phyloP scores from a whole-genome alignment of 768 basidiomycete genomes.

The Hygrocybe coccinea region DNA sequence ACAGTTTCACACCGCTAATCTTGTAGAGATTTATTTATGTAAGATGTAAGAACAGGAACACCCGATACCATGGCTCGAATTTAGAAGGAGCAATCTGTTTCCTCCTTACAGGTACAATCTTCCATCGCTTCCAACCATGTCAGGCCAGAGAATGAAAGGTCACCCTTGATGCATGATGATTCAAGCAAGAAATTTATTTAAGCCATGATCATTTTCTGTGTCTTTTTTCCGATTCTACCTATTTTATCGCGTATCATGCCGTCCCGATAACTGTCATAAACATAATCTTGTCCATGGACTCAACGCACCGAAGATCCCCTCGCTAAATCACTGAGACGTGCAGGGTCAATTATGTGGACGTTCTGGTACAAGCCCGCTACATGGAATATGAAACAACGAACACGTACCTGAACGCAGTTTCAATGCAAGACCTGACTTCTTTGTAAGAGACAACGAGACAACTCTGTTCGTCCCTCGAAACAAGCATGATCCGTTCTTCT shows the following conservation, averaged over 20 bases:
- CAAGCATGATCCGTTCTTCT: constrained; percentile 92
- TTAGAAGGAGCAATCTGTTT: too few relatives aligned
- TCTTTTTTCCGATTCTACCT: constrained; percentile 49
- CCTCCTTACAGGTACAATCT: too few relatives aligned
- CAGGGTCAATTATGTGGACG: constrained; percentile 1
- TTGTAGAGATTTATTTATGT: too few relatives aligned
- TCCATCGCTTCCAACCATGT: too few relatives aligned
- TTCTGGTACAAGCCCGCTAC: neutral
- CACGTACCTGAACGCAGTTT: constrained; percentile 79
- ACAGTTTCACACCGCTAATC: too few relatives aligned
- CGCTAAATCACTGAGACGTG: constrained; percentile 43
- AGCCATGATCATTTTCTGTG: constrained; percentile 21
- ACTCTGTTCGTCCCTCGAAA: constrained; percentile 92
- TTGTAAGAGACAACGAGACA: constrained; percentile 92
- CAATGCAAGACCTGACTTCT: constrained; percentile 82
- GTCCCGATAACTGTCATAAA: neutral
- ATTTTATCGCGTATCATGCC: constrained; percentile 44
- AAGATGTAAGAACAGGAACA: too few relatives aligned
- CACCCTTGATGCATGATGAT: too few relatives aligned
- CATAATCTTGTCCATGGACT: neutral
- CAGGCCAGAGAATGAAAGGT: too few relatives aligned
- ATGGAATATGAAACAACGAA: constrained; percentile 10
- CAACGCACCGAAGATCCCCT: constrained; percentile 16
- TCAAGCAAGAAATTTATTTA: too few relatives aligned
- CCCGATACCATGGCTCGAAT: too few relatives aligned